Evolutionary conservation across 176 grass and related monocot genomes (phyloP).

Genomic region (Oryza brachyantha): DNA sequence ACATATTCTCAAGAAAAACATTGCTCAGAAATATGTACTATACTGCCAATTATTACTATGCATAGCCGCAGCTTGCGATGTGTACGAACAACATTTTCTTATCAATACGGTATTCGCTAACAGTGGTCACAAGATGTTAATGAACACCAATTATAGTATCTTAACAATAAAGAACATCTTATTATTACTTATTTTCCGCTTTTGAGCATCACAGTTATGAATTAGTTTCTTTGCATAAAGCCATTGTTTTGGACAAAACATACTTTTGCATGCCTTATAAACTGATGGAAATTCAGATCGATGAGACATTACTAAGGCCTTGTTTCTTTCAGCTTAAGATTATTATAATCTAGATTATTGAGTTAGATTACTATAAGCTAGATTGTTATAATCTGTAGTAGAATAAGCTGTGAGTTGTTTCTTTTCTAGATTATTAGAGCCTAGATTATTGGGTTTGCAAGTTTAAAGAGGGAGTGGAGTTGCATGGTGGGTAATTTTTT

Average conservation of each 20-base stretch:
- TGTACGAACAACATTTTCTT: not conserved
- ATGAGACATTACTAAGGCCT: not conserved
- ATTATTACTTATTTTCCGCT: not conserved
- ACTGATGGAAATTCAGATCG: conserved; percentile 7
- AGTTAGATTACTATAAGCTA: too few species aligned
- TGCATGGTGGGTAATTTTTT: too few species aligned
- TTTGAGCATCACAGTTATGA: not conserved
- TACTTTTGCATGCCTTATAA: not conserved
- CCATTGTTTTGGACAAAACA: conserved; percentile 1
- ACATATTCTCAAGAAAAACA: not conserved
- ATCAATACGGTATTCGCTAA: not conserved
- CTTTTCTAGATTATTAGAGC: too few species aligned
- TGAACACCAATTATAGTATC: not conserved
- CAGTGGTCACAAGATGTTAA: not conserved
- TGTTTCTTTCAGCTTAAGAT: not conserved
- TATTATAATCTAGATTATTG: too few species aligned
- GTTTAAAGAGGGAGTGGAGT: too few species aligned
- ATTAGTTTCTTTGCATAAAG: not conserved
- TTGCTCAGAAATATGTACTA: not conserved
- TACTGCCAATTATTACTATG: not conserved
- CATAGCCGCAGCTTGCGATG: not conserved
- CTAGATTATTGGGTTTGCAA: too few species aligned
- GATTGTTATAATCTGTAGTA: too few species aligned
- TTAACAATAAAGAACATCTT: not conserved
- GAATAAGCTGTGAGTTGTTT: too few species aligned